Conservation (phyloP, 1,139 yeast genomes). For the Suhomyces taliae region DNA sequence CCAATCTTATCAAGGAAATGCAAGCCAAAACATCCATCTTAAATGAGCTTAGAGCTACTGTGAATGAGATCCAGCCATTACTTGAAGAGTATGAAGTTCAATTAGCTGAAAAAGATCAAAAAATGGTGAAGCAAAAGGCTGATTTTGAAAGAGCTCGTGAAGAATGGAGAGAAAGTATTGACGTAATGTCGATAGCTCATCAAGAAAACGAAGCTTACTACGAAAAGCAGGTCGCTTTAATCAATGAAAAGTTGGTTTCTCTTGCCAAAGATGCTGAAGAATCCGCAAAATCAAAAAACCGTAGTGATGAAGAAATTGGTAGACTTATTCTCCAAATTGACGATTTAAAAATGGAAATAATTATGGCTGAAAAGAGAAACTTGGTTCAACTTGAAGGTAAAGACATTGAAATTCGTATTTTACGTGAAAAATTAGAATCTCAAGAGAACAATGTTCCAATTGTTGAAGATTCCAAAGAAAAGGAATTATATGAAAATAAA, state of each 20-base stretch:
- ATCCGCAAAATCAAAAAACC: not conserved
- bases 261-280: constrained; percentile 6
- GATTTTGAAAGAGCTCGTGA: constrained; percentile 54
- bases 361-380: constrained; percentile 14
- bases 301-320: constrained; percentile 13
- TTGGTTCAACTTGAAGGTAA: constrained; percentile 18
- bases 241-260: constrained; percentile 9
- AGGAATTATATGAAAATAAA: constrained; percentile 23
- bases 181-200: constrained; percentile 47
- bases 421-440: constrained; percentile 14
- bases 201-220: constrained; percentile 42
- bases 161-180: constrained; percentile 59
- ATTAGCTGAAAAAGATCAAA: constrained; percentile 44
- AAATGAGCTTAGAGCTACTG: constrained; percentile 43
- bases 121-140: constrained; percentile 42
- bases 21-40: constrained; percentile 37
- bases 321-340: constrained; percentile 12
- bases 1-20: constrained; percentile 29
- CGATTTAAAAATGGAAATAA: constrained; percentile 14
- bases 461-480: constrained; percentile 7
- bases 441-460: constrained; percentile 6
- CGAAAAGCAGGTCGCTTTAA: constrained; percentile 28
- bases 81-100: constrained; percentile 47
- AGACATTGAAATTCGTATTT: constrained; percentile 16
- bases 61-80: constrained; percentile 47